Evolutionary conservation across 2,329 filamentous ascomycete genomes (phyloP), one percentile per base, ranked within the genome.

Genomic region (Clarireedia monteithiana): DNA sequence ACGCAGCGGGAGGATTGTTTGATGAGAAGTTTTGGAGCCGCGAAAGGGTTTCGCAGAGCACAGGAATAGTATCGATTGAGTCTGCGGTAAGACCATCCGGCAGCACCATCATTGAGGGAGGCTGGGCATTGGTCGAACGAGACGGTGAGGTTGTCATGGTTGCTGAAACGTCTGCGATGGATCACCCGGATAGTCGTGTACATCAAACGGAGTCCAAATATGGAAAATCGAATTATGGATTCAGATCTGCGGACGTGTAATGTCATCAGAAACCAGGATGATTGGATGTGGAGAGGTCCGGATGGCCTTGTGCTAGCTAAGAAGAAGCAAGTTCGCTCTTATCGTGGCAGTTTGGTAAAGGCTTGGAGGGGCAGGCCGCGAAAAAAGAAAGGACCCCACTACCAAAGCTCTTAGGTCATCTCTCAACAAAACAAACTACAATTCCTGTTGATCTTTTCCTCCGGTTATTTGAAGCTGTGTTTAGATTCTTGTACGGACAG

Each of bases 1-100:
- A 62, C 56, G 65, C 64, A 9, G 63, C 57, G 20, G 59, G 64
- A 10, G 63, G 57, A 48, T 71, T 61, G 46, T 71, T 70, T 49
- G 74, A 67, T 53, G 74, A 69, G 40, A 73, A 70, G 47, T 73
- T 69, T 63, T 88, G 82, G 17, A 96, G 80, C 50, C 88, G 88
- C 62, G 83, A 77, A 59, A 96, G 83, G 63, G 95, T 82, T 58
- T 84, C 79, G 66, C 89, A 85, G 53, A 96, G 82, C 66, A 91
- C 84, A 26, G 91, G 89, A 53, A 95, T 81, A 63, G 90, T 83
- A 75, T 96, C 91, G 74, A 96, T 89, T 50, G 84, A 83, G 71
- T 91, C 86, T 27, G 91, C 88, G 50, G 88, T 81, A 60, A 94
- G 86, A 55, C 86, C 83, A 2, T 80, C 73, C 34, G 85, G 79